A percentile compares a stretch with the other conserved stretches of the same genome.
phyloP scores from a whole-genome alignment of 2,329 filamentous ascomycete genomes.

The Cryphonectria japonica region DNA sequence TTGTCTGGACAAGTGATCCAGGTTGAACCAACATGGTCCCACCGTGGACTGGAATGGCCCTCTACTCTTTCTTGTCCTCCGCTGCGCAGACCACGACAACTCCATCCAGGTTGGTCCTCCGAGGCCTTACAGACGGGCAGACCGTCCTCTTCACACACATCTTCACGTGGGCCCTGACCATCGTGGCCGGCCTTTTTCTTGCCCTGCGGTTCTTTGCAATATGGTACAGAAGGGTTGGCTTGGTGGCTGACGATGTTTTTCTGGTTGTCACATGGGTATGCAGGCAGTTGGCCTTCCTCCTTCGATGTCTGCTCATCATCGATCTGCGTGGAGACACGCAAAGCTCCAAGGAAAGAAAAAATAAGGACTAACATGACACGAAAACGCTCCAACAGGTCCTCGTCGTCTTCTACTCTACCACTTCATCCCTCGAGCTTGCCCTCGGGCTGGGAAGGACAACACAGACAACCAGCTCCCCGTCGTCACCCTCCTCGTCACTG shows the following conservation, averaged over 20 bases:
- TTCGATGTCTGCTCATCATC: too few species aligned
- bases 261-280: conserved; percentile 22
- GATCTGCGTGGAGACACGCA: too few species aligned
- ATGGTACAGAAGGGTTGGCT: conserved; percentile 11
- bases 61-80: not conserved
- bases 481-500: conserved; percentile 1
- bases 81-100: not conserved
- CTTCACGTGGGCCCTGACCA: conserved; percentile 16
- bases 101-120: not conserved
- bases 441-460: conserved; percentile 17
- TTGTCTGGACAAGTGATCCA: not conserved
- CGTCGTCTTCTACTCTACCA: conserved; percentile 18
- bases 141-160: conserved; percentile 21
- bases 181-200: conserved; percentile 19
- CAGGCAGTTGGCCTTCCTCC: not conserved
- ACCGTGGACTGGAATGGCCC: not conserved
- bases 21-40: conserved; percentile 5
- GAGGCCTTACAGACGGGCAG: conserved; percentile 12
- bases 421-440: conserved; percentile 21
- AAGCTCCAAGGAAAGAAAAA: not conserved
- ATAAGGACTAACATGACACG: not conserved
- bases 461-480: not conserved
- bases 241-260: conserved; percentile 21
- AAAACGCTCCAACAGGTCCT: conserved; percentile 8
- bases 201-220: conserved; percentile 19